phyloP scores from a whole-genome alignment of 179 eudicot genomes.

The Spinacia oleracea region DNA sequence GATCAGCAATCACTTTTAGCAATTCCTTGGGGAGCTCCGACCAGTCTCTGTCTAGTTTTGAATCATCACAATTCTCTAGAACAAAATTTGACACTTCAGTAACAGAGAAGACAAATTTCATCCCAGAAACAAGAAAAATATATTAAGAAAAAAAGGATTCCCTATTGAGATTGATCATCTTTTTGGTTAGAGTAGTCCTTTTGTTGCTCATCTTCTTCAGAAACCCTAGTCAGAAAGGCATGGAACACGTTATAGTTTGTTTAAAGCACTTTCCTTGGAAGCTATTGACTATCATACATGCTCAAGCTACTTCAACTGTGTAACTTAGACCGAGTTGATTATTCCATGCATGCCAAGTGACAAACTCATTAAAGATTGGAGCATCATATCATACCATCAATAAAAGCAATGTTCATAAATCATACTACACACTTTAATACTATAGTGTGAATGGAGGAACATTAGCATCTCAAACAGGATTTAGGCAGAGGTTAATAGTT shows the following conservation, averaged over 20 bases:
- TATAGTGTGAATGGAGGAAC: too few relatives aligned
- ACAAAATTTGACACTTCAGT: background rate
- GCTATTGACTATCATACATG: background rate
- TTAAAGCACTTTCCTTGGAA: background rate
- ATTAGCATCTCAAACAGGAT: background rate
- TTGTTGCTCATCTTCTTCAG: background rate
- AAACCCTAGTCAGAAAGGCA: background rate
- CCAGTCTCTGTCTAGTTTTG: conserved; percentile 4
- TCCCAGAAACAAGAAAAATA: background rate
- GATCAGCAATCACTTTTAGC: background rate
- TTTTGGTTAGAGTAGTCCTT: background rate
- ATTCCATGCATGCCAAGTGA: background rate
- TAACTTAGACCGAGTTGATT: background rate
- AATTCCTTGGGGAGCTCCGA: conserved; percentile 16
- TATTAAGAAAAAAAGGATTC: background rate
- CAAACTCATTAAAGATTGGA: background rate
- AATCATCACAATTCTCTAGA: background rate
- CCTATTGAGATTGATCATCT: too few relatives aligned
- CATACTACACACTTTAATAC: too few relatives aligned
- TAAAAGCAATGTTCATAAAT: background rate
- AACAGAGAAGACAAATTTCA: background rate
- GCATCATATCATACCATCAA: background rate
- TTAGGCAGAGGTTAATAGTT: background rate
- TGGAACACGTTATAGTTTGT: too few relatives aligned
- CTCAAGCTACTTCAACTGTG: background rate